Evolutionary conservation across 805 yeast species (phyloP).

Genomic region (Teunomyces funiuensis): DNA sequence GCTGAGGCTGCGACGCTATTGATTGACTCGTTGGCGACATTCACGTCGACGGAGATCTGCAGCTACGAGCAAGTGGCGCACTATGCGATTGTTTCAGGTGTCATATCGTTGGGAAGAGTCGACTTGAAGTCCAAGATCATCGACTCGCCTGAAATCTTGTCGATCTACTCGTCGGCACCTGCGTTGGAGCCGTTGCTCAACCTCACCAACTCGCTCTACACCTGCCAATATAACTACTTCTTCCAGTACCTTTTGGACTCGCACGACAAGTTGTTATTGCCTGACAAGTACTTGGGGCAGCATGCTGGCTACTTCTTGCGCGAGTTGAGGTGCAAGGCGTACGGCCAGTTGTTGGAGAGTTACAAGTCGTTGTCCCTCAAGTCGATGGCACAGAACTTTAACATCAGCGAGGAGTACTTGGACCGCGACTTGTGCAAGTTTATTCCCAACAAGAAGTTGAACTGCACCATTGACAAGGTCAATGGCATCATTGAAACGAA

Average conservation of each 20-base stretch:
- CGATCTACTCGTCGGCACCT: slow-evolving; percentile 70
- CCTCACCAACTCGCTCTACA: slow-evolving; percentile 82
- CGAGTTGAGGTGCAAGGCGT: slow-evolving; percentile 93
- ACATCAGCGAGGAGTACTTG: slow-evolving; percentile 82
- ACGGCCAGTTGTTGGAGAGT: slow-evolving; percentile 89
- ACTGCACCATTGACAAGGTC: slow-evolving; percentile 94
- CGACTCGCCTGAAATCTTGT: slow-evolving; percentile 90
- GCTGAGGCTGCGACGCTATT: slow-evolving; percentile 79
- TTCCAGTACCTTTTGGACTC: slow-evolving; percentile 77
- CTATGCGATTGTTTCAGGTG: slow-evolving; percentile 86
- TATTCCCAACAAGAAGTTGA: slow-evolving; percentile 89
- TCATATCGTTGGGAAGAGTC: slow-evolving; percentile 75
- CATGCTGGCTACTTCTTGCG: slow-evolving; percentile 86
- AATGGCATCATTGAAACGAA: slow-evolving; percentile 94
- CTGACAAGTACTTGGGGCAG: slow-evolving; percentile 61
- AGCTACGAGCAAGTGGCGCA: slow-evolving; percentile 88
- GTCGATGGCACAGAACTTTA: slow-evolving; percentile 93
- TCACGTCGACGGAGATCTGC: slow-evolving; percentile 88
- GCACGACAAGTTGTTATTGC: slow-evolving; percentile 66
- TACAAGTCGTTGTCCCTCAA: slow-evolving; percentile 86
- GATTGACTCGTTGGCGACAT: slow-evolving; percentile 90
- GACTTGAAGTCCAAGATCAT: slow-evolving; percentile 81
- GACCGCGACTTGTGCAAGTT: slow-evolving; percentile 86
- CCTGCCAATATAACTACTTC: slow-evolving; percentile 80
- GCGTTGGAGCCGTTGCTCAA: slow-evolving; percentile 77